Percentiles rank a stretch among this genome's conserved stretches.
Conservation (phyloP, 2,329 filamentous ascomycete genomes). For the Byssothecium circinans region DNA sequence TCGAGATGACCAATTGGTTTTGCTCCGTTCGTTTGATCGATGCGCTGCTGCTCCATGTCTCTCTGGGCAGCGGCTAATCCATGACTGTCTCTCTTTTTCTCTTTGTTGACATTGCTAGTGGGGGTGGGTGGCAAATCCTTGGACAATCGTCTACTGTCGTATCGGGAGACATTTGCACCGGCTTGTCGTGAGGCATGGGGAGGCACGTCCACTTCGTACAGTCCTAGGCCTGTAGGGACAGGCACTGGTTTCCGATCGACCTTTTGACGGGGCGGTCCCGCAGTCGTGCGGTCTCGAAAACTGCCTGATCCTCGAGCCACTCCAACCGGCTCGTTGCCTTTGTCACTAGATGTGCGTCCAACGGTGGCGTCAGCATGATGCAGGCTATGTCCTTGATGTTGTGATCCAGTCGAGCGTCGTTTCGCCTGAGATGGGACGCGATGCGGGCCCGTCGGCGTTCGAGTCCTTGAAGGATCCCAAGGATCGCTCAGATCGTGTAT, state of each 20-base stretch:
- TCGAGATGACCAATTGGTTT: conserved; percentile 41
- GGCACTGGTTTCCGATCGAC: conserved; percentile 27
- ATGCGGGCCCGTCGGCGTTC: conserved; percentile 18
- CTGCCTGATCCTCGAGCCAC: conserved; percentile 30
- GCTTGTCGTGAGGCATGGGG: conserved; percentile 20
- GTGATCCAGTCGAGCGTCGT: conserved; percentile 15
- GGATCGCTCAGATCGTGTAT: conserved; percentile 38
- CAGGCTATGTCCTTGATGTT: conserved; percentile 23
- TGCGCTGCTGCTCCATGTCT: conserved; percentile 44
- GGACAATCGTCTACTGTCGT: conserved; percentile 35
- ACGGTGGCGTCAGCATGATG: conserved; percentile 21
- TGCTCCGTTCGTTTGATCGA: conserved; percentile 36
- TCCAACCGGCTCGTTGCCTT: conserved; percentile 37
- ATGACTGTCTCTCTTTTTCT: conserved; percentile 33
- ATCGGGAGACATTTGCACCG: conserved; percentile 34
- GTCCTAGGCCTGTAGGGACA: conserved; percentile 33
- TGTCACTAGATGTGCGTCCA: conserved; percentile 28
- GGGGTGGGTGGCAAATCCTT: conserved; percentile 24
- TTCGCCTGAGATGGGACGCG: conserved; percentile 7
- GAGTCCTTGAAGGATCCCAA: conserved; percentile 36
- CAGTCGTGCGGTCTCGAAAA: conserved; percentile 33
- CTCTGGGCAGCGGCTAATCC: conserved; percentile 37
- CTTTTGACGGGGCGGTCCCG: conserved; percentile 16
- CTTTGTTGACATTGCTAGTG: conserved; percentile 20
- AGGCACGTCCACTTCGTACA: conserved; percentile 33